These are phyloP conservation scores for Gelatoporia subvermispora DNA, from an alignment of 768 basidiomycete genomes.

Conservation along the genomic window DNA sequence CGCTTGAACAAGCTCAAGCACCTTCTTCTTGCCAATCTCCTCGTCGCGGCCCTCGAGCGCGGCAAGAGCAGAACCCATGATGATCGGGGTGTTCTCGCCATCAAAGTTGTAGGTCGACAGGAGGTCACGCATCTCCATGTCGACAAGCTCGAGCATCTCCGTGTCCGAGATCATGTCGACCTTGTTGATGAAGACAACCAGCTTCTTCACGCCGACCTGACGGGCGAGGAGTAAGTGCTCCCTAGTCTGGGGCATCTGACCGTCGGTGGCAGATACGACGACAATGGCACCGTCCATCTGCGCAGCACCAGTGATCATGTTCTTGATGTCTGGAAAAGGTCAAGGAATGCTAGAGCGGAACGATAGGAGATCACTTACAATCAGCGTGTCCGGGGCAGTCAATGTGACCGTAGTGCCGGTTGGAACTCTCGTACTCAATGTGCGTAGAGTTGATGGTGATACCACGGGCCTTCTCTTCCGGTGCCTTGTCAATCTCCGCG, in stretches of 20 bases:
- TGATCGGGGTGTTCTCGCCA: constrained; percentile 95
- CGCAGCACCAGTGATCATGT: constrained; percentile 99
- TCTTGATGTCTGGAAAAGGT: constrained; percentile 70
- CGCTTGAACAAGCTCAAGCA: constrained; percentile 74
- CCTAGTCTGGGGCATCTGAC: constrained; percentile 99
- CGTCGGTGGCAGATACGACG: constrained; percentile 97
- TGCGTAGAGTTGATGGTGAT: constrained; percentile 99
- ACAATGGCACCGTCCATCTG: constrained; percentile 97
- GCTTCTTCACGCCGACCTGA: constrained; percentile 95
- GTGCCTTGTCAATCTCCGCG: constrained; percentile 96
- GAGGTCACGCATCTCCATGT: constrained; percentile 99
- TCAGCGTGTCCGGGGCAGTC: constrained; percentile 97
- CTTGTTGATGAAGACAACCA: constrained; percentile 99
- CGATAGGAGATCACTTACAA: constrained; percentile 47
- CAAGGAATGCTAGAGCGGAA: constrained; percentile 7
- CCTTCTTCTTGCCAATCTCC: constrained; percentile 75
- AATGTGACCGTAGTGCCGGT: constrained; percentile 94
- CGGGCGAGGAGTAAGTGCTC: constrained; percentile 97
- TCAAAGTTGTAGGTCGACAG: constrained; percentile 91
- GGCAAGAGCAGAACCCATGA: constrained; percentile 95
- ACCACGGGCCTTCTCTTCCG: constrained; percentile 98
- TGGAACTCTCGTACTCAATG: constrained; percentile 93
- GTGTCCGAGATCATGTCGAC: constrained; percentile 94
- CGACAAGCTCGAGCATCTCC: constrained; percentile 98
- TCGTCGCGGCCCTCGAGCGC: constrained; percentile 85